Conservation (phyloP, 2,329 filamentous ascomycete genomes). For the Neopestalotiopsis sp. region DNA sequence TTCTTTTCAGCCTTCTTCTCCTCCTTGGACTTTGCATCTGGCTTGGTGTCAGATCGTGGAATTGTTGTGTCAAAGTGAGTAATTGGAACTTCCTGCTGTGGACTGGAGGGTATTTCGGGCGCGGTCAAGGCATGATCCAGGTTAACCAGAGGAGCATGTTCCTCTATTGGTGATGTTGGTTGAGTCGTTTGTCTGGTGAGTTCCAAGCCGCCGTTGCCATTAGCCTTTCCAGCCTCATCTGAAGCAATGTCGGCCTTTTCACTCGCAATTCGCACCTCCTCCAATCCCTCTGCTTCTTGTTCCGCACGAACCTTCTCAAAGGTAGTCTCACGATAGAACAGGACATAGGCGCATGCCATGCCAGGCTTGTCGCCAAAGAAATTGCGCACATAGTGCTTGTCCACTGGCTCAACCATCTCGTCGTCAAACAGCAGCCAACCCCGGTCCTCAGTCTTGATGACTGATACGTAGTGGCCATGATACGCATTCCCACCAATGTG, state of each 20-base stretch:
- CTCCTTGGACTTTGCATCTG: slow-evolving; percentile 57
- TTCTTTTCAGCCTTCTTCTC: slow-evolving; percentile 72
- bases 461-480: slow-evolving; percentile 96
- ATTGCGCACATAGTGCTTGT: slow-evolving; percentile 93
- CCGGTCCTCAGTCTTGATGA: slow-evolving; percentile 95
- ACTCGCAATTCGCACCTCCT: slow-evolving; percentile 62
- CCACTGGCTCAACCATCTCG: slow-evolving; percentile 97
- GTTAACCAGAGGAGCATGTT: slow-evolving; percentile 58
- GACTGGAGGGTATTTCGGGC: slow-evolving; percentile 44
- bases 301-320: slow-evolving; percentile 73
- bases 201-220: slow-evolving; percentile 44
- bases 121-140: slow-evolving; percentile 72
- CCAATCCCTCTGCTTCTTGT: slow-evolving; percentile 79
- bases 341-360: slow-evolving; percentile 91
- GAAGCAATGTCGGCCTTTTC: slow-evolving; percentile 59
- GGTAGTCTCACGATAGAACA: slow-evolving; percentile 95
- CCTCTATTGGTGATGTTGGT: slow-evolving; percentile 49
- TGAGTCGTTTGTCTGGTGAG: slow-evolving; percentile 57
- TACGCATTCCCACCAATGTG: slow-evolving; percentile 97
- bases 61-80: slow-evolving; percentile 31
- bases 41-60: slow-evolving; percentile 38
- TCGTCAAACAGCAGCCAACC: slow-evolving; percentile 98
- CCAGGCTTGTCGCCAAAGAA: slow-evolving; percentile 95
- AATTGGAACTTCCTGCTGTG: slow-evolving; percentile 33
- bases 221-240: slow-evolving; percentile 50